Evolutionary conservation across 306 rosid genomes (phyloP).

Genomic region (Hylodesmum podocarpum): DNA sequence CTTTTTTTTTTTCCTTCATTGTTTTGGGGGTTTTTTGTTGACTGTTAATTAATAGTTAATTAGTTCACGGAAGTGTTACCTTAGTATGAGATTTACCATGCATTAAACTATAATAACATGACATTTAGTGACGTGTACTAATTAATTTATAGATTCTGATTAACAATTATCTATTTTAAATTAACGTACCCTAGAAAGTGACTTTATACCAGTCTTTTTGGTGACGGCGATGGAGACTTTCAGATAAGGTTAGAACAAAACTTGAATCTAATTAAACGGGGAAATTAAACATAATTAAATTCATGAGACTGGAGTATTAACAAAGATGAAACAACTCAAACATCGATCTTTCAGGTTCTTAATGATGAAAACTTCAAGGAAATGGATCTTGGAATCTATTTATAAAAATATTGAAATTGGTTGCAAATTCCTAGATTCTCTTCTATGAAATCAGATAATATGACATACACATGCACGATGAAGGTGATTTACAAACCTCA

Average conservation of each 20-base stretch:
- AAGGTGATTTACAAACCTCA: background rate
- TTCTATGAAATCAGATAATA: background rate
- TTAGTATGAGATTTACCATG: background rate
- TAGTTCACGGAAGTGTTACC: background rate
- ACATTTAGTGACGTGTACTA: background rate
- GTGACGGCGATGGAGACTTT: constrained; percentile 11
- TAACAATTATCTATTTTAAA: background rate
- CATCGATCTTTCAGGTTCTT: background rate
- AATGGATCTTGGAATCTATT: background rate
- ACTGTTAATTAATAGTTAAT: constrained; percentile 6
- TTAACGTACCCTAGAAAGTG: constrained; percentile 33
- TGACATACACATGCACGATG: background rate
- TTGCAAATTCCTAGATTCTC: background rate
- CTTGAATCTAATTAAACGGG: background rate
- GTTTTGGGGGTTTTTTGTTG: constrained; percentile 17
- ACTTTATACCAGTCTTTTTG: constrained; percentile 15
- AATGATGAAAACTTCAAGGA: background rate
- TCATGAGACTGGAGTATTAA: background rate
- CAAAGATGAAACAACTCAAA: constrained; percentile 2
- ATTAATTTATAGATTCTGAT: constrained; percentile 1
- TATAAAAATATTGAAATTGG: background rate
- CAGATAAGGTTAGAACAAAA: background rate
- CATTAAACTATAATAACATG: background rate
- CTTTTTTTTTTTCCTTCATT: constrained; percentile 13
- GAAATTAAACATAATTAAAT: background rate